phyloP scores from a whole-genome alignment of 2,329 filamentous ascomycete species.

The Apiospora pterosperma region DNA sequence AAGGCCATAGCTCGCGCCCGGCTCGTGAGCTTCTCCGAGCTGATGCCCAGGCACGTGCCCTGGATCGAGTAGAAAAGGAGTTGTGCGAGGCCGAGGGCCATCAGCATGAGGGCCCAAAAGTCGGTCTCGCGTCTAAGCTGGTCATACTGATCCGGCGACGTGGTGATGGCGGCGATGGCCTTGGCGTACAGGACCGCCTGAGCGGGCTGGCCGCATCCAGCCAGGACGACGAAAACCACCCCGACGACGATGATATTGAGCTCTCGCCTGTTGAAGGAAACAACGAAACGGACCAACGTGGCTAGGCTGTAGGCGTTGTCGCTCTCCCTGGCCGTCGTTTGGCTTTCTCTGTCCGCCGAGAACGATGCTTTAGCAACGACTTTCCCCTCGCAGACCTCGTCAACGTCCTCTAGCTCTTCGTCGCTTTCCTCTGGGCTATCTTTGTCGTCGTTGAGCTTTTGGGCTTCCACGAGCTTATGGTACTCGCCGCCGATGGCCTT shows the following conservation, averaged over 20 bases:
- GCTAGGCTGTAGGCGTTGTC: constrained; percentile 63
- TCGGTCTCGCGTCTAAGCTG: background rate
- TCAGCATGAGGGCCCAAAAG: background rate
- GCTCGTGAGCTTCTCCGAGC: constrained; percentile 79
- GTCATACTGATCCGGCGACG: background rate
- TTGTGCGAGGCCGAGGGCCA: background rate
- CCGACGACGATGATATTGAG: constrained; percentile 75
- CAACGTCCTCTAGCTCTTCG: background rate
- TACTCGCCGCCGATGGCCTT: constrained; percentile 71
- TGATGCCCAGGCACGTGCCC: constrained; percentile 63
- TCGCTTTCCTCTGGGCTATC: background rate
- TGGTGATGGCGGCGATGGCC: background rate
- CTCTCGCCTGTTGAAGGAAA: constrained; percentile 73
- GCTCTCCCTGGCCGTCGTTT: background rate
- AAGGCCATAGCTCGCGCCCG: constrained; percentile 65
- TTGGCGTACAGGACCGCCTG: background rate
- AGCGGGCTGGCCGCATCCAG: constrained; percentile 28
- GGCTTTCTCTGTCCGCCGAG: background rate
- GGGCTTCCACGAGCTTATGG: constrained; percentile 68
- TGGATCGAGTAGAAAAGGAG: constrained; percentile 66
- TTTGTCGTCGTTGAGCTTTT: background rate
- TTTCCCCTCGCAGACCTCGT: background rate
- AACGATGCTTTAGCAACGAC: background rate
- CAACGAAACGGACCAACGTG: constrained; percentile 75
- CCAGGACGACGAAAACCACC: constrained; percentile 86